Evolutionary conservation across 2,329 filamentous ascomycete genomes (phyloP).

Genomic region (Apiospora sp.): DNA sequence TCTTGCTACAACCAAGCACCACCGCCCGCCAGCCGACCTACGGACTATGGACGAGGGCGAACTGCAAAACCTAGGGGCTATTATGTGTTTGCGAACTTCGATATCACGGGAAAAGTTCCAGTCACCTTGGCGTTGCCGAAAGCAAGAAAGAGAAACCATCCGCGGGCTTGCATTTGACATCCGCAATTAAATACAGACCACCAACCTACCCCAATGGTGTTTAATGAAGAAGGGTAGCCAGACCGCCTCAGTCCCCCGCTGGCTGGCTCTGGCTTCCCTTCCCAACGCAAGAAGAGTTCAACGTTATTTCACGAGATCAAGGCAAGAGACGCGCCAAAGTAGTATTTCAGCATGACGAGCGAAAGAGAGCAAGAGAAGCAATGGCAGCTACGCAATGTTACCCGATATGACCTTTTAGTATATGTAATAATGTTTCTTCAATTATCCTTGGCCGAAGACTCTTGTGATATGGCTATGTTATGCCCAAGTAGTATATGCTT

Average conservation of each 20-base stretch:
- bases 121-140: background rate
- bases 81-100: background rate
- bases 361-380: constrained; percentile 18
- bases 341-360: constrained; percentile 13
- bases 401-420: constrained; percentile 41
- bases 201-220: background rate
- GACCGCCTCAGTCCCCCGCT: background rate
- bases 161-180: constrained; percentile 23
- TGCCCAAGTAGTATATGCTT: background rate
- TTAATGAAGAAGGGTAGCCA: background rate
- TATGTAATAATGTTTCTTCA: constrained; percentile 41
- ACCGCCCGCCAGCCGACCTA: background rate
- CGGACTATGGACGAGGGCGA: background rate
- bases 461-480: background rate
- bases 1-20: background rate
- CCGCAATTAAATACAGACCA: background rate
- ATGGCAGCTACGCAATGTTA: constrained; percentile 5
- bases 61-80: background rate
- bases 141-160: background rate
- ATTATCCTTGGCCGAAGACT: background rate
- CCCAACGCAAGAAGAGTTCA: constrained; percentile 7
- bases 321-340: constrained; percentile 5
- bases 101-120: background rate
- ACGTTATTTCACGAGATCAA: constrained; percentile 14
- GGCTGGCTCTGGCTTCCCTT: constrained; percentile 2